Percentiles rank a stretch among this genome's conserved stretches.
These are phyloP conservation scores for Chlamydomonas sp. DNA, from an alignment of 139 green algal species.

Conservation along the genomic window DNA sequence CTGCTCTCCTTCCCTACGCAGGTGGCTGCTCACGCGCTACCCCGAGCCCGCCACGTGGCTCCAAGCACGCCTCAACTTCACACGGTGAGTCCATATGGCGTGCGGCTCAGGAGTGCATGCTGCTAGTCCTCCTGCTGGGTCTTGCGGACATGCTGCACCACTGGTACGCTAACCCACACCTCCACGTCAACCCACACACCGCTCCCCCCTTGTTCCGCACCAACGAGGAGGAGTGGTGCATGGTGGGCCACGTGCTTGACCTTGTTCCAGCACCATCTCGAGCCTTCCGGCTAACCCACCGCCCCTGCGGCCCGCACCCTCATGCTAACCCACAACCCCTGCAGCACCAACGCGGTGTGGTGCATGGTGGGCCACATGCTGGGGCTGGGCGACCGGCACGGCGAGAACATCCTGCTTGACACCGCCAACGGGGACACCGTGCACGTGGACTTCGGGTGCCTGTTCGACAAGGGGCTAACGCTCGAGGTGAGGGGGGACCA, in stretches of 20 bases:
- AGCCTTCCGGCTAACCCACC: too few species aligned
- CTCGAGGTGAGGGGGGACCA: slow-evolving; percentile 47
- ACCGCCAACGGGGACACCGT: slow-evolving; percentile 55
- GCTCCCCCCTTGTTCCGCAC: neutral
- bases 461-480: slow-evolving; percentile 87
- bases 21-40: slow-evolving; percentile 82
- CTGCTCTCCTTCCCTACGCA: neutral
- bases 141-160: too few species aligned
- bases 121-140: too few species aligned
- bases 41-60: slow-evolving; percentile 90
- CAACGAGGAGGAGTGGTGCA: slow-evolving; percentile 51
- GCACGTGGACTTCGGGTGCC: slow-evolving; percentile 96
- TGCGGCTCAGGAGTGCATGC: neutral
- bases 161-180: neutral
- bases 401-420: slow-evolving; percentile 97
- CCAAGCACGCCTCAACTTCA: slow-evolving; percentile 79
- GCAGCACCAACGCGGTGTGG: slow-evolving; percentile 80
- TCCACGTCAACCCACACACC: neutral
- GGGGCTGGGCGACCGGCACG: slow-evolving; percentile 91
- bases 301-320: too few species aligned
- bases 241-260: slow-evolving; percentile 80
- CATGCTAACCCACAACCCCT: too few species aligned
- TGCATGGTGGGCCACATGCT: slow-evolving; percentile 80
- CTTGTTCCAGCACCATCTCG: slow-evolving; percentile 34
- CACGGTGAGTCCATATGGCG: slow-evolving; percentile 43